phyloP scores from a whole-genome alignment of 2,329 filamentous ascomycete species.

The Curvularia verruculosa region DNA sequence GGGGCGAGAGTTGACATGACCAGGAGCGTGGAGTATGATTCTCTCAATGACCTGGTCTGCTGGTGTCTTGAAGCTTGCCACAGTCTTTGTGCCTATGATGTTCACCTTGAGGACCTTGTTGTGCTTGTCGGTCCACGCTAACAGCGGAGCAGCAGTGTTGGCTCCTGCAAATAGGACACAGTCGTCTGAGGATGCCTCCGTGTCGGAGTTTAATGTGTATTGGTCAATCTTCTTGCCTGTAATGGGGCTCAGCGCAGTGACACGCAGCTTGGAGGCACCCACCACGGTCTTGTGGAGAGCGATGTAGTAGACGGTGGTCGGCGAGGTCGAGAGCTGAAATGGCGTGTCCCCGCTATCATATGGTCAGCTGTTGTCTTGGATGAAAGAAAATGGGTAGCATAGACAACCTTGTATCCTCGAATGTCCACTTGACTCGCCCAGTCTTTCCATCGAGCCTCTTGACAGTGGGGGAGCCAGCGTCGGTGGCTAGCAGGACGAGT shows the following conservation, averaged over 20 bases:
- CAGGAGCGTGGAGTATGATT: slow-evolving; percentile 73
- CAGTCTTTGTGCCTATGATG: slow-evolving; percentile 62
- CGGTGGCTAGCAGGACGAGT: slow-evolving; percentile 68
- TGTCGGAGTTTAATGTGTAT: slow-evolving; percentile 73
- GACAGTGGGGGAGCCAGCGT: slow-evolving; percentile 64
- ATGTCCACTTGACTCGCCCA: slow-evolving; percentile 80
- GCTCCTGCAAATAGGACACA: slow-evolving; percentile 77
- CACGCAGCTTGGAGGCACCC: slow-evolving; percentile 74
- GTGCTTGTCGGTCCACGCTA: slow-evolving; percentile 74
- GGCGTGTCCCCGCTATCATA: slow-evolving; percentile 68
- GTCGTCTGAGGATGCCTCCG: slow-evolving; percentile 68
- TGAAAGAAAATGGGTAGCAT: not conserved
- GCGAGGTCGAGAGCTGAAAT: slow-evolving; percentile 75
- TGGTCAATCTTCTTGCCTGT: slow-evolving; percentile 76
- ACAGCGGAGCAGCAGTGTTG: slow-evolving; percentile 74
- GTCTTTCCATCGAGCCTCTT: slow-evolving; percentile 74
- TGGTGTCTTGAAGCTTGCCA: slow-evolving; percentile 54
- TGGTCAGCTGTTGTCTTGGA: slow-evolving; percentile 15
- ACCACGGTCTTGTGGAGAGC: slow-evolving; percentile 70
- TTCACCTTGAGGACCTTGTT: slow-evolving; percentile 71
- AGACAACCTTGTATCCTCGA: slow-evolving; percentile 64
- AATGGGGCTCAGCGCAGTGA: slow-evolving; percentile 73
- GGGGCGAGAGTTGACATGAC: slow-evolving; percentile 70
- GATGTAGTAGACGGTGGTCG: slow-evolving; percentile 74
- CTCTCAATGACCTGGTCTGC: slow-evolving; percentile 53